Evolutionary conservation across 2,329 filamentous ascomycete species (phyloP).

Genomic region (Epichloe uncinata): DNA sequence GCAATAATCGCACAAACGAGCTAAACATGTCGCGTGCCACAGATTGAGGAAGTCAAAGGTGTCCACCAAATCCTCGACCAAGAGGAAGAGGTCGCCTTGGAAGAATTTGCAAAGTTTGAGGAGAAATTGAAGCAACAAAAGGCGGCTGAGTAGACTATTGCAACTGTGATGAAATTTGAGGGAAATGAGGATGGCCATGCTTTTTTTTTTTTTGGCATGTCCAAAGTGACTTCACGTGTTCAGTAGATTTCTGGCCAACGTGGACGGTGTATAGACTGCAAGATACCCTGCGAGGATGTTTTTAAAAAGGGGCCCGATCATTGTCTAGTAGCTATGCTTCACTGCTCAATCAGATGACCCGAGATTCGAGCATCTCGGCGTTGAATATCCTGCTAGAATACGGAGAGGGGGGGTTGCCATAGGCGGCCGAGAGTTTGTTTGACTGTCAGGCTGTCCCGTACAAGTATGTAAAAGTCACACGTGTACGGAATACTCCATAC

Average conservation of each 20-base stretch:
- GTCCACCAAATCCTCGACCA: constrained; percentile 84
- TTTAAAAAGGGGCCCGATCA: background rate
- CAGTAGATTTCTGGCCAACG: background rate
- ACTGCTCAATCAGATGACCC: background rate
- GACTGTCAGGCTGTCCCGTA: background rate
- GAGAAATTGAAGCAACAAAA: constrained; percentile 56
- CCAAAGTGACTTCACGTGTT: background rate
- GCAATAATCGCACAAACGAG: background rate
- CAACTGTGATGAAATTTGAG: background rate
- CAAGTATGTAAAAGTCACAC: background rate
- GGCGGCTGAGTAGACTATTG: constrained; percentile 14
- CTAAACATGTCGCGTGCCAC: constrained; percentile 6
- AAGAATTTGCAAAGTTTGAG: constrained; percentile 91
- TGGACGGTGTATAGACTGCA: background rate
- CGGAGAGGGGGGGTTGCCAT: background rate
- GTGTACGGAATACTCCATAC: background rate
- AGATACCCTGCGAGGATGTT: background rate
- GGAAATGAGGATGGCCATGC: too few species aligned
- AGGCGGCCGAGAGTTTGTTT: background rate
- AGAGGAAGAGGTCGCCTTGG: constrained; percentile 76
- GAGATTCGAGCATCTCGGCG: too few species aligned
- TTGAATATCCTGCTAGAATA: background rate
- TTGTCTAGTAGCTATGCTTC: background rate
- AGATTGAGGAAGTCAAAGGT: constrained; percentile 92
- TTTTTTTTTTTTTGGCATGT: background rate